A percentile compares a stretch with the other conserved stretches of the same genome.
Conservation (phyloP, 495 filamentous ascomycete genomes). For the Aspergillus campestris region DNA sequence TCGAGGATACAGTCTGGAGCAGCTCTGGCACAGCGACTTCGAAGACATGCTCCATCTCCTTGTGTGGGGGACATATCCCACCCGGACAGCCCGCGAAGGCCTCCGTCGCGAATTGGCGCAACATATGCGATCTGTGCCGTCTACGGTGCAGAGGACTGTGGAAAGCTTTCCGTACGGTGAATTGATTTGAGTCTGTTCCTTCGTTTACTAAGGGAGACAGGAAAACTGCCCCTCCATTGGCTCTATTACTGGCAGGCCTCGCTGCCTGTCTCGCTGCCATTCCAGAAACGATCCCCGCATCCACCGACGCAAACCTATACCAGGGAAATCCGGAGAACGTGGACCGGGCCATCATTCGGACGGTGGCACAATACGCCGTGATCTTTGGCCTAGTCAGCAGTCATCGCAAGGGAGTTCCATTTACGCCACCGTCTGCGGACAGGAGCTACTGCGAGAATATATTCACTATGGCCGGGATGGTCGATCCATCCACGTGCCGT, state of each 20-base stretch:
- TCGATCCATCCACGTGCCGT: constrained; percentile 6
- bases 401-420: constrained; percentile 19
- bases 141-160: constrained; percentile 17
- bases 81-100: constrained; percentile 10
- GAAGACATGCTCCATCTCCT: constrained; percentile 32
- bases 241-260: constrained; percentile 26
- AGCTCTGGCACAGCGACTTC: constrained; percentile 29
- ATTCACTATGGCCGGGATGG: constrained; percentile 24
- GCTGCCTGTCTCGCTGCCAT: constrained; percentile 20
- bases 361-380: constrained; percentile 25
- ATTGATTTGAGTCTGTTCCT: background rate
- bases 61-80: constrained; percentile 24
- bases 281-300: constrained; percentile 17
- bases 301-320: constrained; percentile 18
- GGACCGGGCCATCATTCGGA: constrained; percentile 20
- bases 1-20: constrained; percentile 23
- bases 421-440: constrained; percentile 10
- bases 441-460: constrained; percentile 27
- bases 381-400: constrained; percentile 20
- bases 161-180: constrained; percentile 19
- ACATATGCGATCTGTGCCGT: constrained; percentile 21
- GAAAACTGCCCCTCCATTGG: constrained; percentile 16
- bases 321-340: constrained; percentile 12
- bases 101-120: constrained; percentile 15
- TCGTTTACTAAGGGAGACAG: constrained; percentile 6